These are phyloP conservation scores for Dissophora globulifera DNA, from an alignment of 192 early-diverging fungal species.

Conservation along the genomic window DNA sequence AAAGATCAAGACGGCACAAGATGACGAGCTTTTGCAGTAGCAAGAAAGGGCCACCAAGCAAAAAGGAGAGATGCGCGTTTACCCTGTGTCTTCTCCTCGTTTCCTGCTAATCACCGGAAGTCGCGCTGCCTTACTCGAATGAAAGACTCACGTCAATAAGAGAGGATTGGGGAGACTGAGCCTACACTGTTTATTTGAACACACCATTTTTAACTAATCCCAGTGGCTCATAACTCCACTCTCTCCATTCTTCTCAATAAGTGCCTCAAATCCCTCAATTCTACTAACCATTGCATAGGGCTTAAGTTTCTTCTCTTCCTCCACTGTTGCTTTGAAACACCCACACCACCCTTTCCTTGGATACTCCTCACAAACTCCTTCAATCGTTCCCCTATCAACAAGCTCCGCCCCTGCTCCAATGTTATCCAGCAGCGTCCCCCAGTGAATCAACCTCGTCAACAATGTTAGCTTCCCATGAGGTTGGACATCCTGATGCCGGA, in stretches of 20 bases:
- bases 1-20: too few species aligned
- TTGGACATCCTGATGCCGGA: slow-evolving; percentile 22
- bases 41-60: too few species aligned
- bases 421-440: slow-evolving; percentile 23
- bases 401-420: slow-evolving; percentile 25
- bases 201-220: slow-evolving; percentile 16
- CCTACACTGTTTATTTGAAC: too few species aligned
- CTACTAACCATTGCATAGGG: slow-evolving; percentile 24
- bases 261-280: slow-evolving; percentile 9
- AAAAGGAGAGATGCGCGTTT: too few species aligned
- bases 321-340: slow-evolving; percentile 9
- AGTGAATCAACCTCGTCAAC: slow-evolving; percentile 18
- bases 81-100: too few species aligned
- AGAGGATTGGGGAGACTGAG: too few species aligned
- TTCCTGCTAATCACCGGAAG: too few species aligned
- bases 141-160: too few species aligned
- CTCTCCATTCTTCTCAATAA: slow-evolving; percentile 12
- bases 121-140: too few species aligned
- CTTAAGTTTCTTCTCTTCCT: slow-evolving; percentile 23
- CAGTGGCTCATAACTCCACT: slow-evolving; percentile 11
- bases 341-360: slow-evolving; percentile 22
- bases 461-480: slow-evolving; percentile 6
- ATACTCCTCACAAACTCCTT: slow-evolving; percentile 5
- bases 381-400: slow-evolving; percentile 11
- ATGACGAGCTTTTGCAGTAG: too few species aligned